Conservation (phyloP, 768 basidiomycete genomes). For the Gyrodon lividus region DNA sequence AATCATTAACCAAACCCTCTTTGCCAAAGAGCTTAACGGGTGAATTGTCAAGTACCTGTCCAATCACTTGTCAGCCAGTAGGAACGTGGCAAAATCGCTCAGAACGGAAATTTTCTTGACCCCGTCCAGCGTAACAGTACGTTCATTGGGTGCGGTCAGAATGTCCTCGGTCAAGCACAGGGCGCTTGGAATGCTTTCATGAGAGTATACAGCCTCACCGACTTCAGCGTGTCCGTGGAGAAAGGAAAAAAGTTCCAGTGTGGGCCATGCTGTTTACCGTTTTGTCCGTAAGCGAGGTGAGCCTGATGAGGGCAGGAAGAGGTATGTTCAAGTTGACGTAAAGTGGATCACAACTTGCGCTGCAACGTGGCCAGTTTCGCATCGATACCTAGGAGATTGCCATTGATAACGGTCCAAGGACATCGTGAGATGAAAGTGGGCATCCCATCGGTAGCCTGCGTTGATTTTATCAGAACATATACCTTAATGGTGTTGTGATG, state of each 20-base stretch:
- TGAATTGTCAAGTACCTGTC: slow-evolving; percentile 15
- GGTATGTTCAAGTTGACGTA: slow-evolving; percentile 31
- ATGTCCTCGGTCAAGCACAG: slow-evolving; percentile 7
- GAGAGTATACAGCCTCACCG: slow-evolving; percentile 15
- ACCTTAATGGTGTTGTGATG: not conserved
- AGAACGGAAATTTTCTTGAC: slow-evolving; percentile 28
- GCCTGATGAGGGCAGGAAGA: slow-evolving; percentile 30
- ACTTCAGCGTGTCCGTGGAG: slow-evolving; percentile 29
- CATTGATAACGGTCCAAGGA: slow-evolving; percentile 30
- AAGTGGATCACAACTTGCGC: slow-evolving; percentile 20
- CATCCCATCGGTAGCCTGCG: not conserved
- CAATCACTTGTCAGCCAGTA: slow-evolving; percentile 12
- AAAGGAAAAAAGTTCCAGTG: slow-evolving; percentile 13
- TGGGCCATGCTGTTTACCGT: slow-evolving; percentile 15
- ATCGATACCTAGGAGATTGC: slow-evolving; percentile 26
- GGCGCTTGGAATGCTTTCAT: slow-evolving; percentile 11
- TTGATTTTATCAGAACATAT: not conserved
- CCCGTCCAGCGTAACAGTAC: slow-evolving; percentile 12
- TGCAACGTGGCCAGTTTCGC: slow-evolving; percentile 15
- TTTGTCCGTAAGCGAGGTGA: slow-evolving; percentile 31
- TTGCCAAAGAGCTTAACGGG: slow-evolving; percentile 32
- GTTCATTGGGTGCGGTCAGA: slow-evolving; percentile 17
- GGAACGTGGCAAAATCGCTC: slow-evolving; percentile 3
- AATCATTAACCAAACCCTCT: slow-evolving; percentile 31
- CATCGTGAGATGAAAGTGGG: not conserved